Base-by-base conservation (phyloP, 2,329 filamentous ascomycete genomes). In the Paraphaeosphaeria minitans region DNA sequence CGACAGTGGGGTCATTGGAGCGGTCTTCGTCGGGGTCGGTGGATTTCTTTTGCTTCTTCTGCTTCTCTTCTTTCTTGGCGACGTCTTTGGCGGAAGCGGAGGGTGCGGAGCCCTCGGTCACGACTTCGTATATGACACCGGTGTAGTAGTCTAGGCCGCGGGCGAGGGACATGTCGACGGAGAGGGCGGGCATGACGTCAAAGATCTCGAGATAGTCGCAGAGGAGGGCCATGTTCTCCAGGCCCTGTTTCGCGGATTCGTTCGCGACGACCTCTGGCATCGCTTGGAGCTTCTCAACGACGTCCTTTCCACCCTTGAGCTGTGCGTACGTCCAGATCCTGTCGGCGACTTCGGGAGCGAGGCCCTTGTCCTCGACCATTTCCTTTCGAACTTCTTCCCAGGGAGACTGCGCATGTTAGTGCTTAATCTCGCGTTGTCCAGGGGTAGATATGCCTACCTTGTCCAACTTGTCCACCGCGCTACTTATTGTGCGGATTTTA, bases 71-170 rank as follows among this genome's bases (percentile, higher is more conserved):
- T 55, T 81, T 80, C 69, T 83, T 81, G 68, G 72, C 64, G 79
- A 78, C 76, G 64, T 73, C 64, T 37, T 71, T 61, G 71, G 73
- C 78, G 60, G 70, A 71, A 56, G 63, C 77, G 66, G 55, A 68
- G 4, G 85, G 73, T 19, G 89, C 88, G 14, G 90, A 92, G 55
- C 90, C 89, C 75, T 93, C 89, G 14, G 91, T 96, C 58, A 96
- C 85, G 53, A 96, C 90, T 75, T 96, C 92, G 79, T 92, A 96
- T 74, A 96, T 96, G 59, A 96, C 82, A 54, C 92, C 92, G 0
- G 93, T 97, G 80, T 94, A 94, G 79, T 95, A 95, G 75, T 96
- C 92, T n/a, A 96, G 84, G 31, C 93, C 94, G 71, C 94, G 89
- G 27, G 94, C 94, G 48, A 98, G 84, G 29, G 90, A 93, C 67